These are phyloP conservation scores for Pestalotiopsis sp. DNA, from an alignment of 2,329 filamentous ascomycete genomes.

Conservation along the genomic window DNA sequence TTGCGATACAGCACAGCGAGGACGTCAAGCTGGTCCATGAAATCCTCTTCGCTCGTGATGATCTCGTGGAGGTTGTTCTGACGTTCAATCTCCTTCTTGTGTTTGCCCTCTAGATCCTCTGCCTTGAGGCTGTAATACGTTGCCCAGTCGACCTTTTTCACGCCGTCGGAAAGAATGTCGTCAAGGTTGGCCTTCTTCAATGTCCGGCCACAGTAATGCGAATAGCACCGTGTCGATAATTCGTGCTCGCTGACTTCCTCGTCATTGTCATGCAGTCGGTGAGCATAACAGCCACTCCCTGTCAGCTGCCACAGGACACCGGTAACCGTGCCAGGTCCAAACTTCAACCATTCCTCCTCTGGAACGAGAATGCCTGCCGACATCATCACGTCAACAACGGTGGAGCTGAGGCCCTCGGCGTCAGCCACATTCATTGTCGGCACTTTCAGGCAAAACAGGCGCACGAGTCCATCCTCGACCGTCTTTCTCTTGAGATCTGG, in stretches of 20 bases:
- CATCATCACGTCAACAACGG: slow-evolving; percentile 81
- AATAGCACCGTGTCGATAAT: slow-evolving; percentile 81
- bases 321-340: slow-evolving; percentile 77
- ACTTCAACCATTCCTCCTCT: slow-evolving; percentile 98
- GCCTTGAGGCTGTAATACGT: slow-evolving; percentile 85
- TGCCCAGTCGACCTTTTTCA: slow-evolving; percentile 81
- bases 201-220: slow-evolving; percentile 90
- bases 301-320: slow-evolving; percentile 94
- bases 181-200: slow-evolving; percentile 92
- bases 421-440: slow-evolving; percentile 98
- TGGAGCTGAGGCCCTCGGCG: slow-evolving; percentile 81
- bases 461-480: slow-evolving; percentile 84
- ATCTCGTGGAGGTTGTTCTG: slow-evolving; percentile 97
- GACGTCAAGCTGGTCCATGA: slow-evolving; percentile 87
- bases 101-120: slow-evolving; percentile 70
- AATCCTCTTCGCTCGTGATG: slow-evolving; percentile 88
- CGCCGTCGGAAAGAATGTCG: slow-evolving; percentile 68
- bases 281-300: slow-evolving; percentile 87
- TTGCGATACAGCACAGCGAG: slow-evolving; percentile 85
- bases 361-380: slow-evolving; percentile 75
- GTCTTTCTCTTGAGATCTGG: slow-evolving; percentile 83
- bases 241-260: slow-evolving; percentile 42
- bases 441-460: slow-evolving; percentile 90
- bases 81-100: slow-evolving; percentile 86
- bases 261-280: slow-evolving; percentile 72